These are phyloP conservation scores for Neurospora sp. DNA, from an alignment of 495 filamentous ascomycete genomes.

Conservation along the genomic window DNA sequence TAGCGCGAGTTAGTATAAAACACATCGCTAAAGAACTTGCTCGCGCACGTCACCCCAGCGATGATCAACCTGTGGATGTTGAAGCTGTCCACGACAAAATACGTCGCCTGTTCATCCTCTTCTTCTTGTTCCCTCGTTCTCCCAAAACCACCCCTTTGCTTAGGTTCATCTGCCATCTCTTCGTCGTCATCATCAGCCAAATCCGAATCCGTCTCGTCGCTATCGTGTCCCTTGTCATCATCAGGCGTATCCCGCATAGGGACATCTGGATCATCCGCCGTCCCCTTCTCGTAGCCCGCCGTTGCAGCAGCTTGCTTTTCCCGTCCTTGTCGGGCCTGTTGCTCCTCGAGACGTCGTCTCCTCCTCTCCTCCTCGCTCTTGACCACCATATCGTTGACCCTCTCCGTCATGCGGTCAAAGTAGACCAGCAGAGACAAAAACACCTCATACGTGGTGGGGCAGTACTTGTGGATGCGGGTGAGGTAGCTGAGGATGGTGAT, in stretches of 20 bases:
- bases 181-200: slow-evolving; percentile 29
- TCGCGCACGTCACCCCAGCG: slow-evolving; percentile 93
- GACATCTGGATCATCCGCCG: slow-evolving; percentile 16
- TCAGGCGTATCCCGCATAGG: slow-evolving; percentile 24
- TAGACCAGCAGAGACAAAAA: slow-evolving; percentile 94
- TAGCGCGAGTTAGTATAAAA: slow-evolving; percentile 99
- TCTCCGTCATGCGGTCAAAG: slow-evolving; percentile 97
- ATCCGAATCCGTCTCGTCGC: slow-evolving; percentile 30
- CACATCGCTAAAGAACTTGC: slow-evolving; percentile 99
- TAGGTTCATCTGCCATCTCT: background rate
- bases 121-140: slow-evolving; percentile 5
- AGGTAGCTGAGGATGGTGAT: slow-evolving; percentile 97
- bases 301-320: background rate
- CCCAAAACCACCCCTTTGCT: background rate
- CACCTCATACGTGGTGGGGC: slow-evolving; percentile 96
- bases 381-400: slow-evolving; percentile 61
- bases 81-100: slow-evolving; percentile 97
- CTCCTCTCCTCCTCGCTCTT: slow-evolving; percentile 32
- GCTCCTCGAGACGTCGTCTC: slow-evolving; percentile 10
- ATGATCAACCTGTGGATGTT: slow-evolving; percentile 98
- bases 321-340: slow-evolving; percentile 3
- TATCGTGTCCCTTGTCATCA: slow-evolving; percentile 13
- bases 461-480: slow-evolving; percentile 96
- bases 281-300: background rate
- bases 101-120: slow-evolving; percentile 33